These are phyloP conservation scores for Diplodia mutila DNA, from an alignment of 2,329 filamentous ascomycete species.

Conservation along the genomic window DNA sequence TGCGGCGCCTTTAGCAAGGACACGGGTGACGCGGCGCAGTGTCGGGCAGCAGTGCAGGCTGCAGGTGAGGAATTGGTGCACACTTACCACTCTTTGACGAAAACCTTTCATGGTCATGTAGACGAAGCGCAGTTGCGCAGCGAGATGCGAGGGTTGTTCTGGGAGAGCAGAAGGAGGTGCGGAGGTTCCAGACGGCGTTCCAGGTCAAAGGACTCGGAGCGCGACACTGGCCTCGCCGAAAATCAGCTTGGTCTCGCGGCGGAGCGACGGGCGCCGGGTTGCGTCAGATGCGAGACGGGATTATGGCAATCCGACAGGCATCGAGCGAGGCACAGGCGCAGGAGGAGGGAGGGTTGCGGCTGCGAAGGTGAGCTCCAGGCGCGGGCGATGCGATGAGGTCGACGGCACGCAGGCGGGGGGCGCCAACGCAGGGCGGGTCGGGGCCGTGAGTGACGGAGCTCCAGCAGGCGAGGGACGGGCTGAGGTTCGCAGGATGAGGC, in stretches of 20 bases:
- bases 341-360: background rate
- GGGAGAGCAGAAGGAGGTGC: constrained; percentile 17
- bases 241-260: constrained; percentile 9
- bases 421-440: constrained; percentile 23
- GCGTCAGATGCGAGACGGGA: constrained; percentile 1
- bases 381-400: constrained; percentile 15
- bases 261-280: constrained; percentile 11
- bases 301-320: constrained; percentile 20
- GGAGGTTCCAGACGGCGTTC: constrained; percentile 22
- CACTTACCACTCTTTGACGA: constrained; percentile 92
- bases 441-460: constrained; percentile 12
- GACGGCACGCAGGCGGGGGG: constrained; percentile 14
- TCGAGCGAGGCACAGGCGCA: constrained; percentile 12
- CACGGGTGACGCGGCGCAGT: constrained; percentile 12
- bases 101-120: constrained; percentile 87
- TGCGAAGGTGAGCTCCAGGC: constrained; percentile 13
- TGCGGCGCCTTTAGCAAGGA: constrained; percentile 35
- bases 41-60: constrained; percentile 28
- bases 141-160: constrained; percentile 28
- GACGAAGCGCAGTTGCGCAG: constrained; percentile 33
- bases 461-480: constrained; percentile 8
- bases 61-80: constrained; percentile 27
- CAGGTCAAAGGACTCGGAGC: constrained; percentile 26
- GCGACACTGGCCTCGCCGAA: constrained; percentile 22
- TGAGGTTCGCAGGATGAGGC: constrained; percentile 11